Base-by-base conservation (phyloP, 176 grass and related monocot species). In the Hyparrhenia diplandra region DNA sequence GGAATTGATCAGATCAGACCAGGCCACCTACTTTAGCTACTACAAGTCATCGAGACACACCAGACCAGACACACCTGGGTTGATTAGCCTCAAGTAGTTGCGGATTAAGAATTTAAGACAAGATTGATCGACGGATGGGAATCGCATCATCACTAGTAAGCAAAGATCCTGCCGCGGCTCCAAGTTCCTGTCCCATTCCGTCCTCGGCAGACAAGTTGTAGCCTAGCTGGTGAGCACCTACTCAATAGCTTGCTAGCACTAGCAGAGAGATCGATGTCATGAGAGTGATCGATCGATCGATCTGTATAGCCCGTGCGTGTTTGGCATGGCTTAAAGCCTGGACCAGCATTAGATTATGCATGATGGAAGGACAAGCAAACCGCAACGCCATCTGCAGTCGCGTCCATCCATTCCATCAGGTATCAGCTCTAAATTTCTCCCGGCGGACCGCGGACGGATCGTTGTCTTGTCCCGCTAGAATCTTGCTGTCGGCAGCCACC, bases 401-500 rank as follows among this genome's bases (percentile, higher is more conserved):
- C n/a, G n/a, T n/a, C n/a, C n/a, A n/a, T n/a, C n/a, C n/a, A n/a
- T n/a, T n/a, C n/a, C n/a, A n/a, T n/a, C n/a, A n/a, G n/a, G n/a
- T n/a, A n/a, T n/a, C n/a, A n/a, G n/a, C n/a, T n/a, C n/a, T 16
- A 37, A 18, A 30, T 72, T 16, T 20, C 69, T 30, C 13, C 67
- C 67, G 12, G 23, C 67, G 43, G 25, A 9, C 8, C 21, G 21
- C 52, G 21, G 52, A 10, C 21, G 34, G 9, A 54, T 74, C 63
- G 21, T 71, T 85, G 42, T 65, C 76, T 32, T 54, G 42, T 80
- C 76, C 20, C 18, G 14, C 42, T 55, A 64, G 58, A 73, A 86
- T 80, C 59, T 66, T 57, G 76, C 25, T 80, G 69, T 57, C 68
- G 31, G 84, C 68, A 71, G 30, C 64, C n/a, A n/a, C 68, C 23